Conservation (phyloP, 2,329 filamentous ascomycete species). For the Fusarium tuaranense region DNA sequence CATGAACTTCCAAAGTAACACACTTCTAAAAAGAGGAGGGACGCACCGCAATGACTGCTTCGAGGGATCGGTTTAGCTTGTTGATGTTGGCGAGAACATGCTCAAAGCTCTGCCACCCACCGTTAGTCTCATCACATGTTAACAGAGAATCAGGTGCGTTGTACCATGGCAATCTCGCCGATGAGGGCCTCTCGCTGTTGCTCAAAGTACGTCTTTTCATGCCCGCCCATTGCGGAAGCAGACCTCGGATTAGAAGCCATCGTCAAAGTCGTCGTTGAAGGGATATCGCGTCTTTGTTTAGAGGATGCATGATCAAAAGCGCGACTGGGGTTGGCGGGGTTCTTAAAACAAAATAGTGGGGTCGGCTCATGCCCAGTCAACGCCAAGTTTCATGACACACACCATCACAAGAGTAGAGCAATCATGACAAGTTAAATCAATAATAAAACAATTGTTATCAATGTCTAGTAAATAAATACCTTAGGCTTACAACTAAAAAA, state of each 20-base stretch:
- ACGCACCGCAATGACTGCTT: slow-evolving; percentile 87
- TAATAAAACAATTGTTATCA: neutral
- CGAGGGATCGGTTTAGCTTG: slow-evolving; percentile 90
- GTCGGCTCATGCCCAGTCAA: neutral
- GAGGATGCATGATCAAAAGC: slow-evolving; percentile 12
- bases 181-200: slow-evolving; percentile 79
- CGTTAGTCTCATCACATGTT: neutral
- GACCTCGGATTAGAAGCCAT: slow-evolving; percentile 51
- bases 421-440: neutral
- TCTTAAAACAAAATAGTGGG: slow-evolving; percentile 24
- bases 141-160: slow-evolving; percentile 30
- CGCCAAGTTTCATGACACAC: neutral
- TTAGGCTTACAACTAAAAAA: neutral
- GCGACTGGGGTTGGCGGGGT: slow-evolving; percentile 24
- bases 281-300: slow-evolving; percentile 23
- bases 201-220: slow-evolving; percentile 75
- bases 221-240: slow-evolving; percentile 43
- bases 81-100: slow-evolving; percentile 96
- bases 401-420: neutral
- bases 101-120: slow-evolving; percentile 73
- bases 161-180: slow-evolving; percentile 77
- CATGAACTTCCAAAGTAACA: neutral
- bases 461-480: neutral
- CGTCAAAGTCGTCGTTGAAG: slow-evolving; percentile 18
- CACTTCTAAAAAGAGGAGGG: neutral